Percentiles rank a stretch among this genome's conserved stretches.
phyloP scores from a whole-genome alignment of 2,329 filamentous ascomycete species.

The Trichoderma breve region DNA sequence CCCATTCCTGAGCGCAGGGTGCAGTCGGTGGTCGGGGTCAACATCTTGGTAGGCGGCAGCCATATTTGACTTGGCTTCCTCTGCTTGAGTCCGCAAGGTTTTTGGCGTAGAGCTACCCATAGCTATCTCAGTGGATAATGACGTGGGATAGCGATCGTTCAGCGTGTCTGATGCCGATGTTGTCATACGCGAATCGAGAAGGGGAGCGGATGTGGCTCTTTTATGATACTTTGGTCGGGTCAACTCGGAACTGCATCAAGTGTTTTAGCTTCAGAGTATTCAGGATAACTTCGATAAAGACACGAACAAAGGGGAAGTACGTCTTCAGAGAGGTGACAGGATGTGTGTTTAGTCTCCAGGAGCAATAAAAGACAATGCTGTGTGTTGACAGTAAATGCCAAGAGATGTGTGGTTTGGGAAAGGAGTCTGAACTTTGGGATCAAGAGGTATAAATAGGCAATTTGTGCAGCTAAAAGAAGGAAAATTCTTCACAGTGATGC shows the following conservation, averaged over 20 bases:
- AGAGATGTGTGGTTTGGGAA: not conserved
- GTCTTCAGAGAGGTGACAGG: not conserved
- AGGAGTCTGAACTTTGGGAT: slow-evolving; percentile 7
- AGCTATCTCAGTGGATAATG: slow-evolving; percentile 21
- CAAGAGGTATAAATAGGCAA: slow-evolving; percentile 15
- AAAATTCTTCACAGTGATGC: slow-evolving; percentile 14
- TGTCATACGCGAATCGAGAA: slow-evolving; percentile 35
- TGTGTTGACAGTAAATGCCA: not conserved
- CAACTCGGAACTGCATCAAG: not conserved
- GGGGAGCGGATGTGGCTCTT: slow-evolving; percentile 49
- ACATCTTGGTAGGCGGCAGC: not conserved
- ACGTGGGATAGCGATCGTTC: slow-evolving; percentile 22
- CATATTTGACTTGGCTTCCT: not conserved
- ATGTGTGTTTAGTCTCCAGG: not conserved
- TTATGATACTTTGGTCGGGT: slow-evolving; percentile 38
- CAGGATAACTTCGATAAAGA: not conserved
- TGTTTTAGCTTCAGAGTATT: not conserved
- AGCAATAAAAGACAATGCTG: not conserved
- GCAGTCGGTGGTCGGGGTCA: not conserved
- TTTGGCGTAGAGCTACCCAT: slow-evolving; percentile 18
- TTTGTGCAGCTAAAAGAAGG: not conserved
- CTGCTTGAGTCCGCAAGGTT: not conserved
- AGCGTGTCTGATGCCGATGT: not conserved
- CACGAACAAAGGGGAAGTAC: not conserved
- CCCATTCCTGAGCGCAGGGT: not conserved